phyloP scores from a whole-genome alignment of 352 stramenopile genomes.

The Phytophthora tentaculata region DNA sequence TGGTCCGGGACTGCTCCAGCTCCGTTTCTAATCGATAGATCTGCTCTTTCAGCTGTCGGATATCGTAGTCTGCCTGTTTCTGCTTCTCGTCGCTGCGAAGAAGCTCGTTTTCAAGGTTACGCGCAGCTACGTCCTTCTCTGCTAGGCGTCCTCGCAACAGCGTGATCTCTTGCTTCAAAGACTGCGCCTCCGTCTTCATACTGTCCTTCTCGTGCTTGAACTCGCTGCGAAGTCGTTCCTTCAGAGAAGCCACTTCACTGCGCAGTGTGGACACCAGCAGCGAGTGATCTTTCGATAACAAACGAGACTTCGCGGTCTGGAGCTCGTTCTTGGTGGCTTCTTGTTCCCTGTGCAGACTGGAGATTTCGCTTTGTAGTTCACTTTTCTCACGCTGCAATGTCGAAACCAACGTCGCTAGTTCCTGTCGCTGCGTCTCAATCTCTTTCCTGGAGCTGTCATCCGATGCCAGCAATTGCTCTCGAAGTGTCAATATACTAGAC shows the following conservation, averaged over 20 bases:
- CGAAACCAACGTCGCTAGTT: constrained; percentile 47
- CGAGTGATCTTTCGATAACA: constrained; percentile 56
- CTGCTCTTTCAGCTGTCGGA: constrained; percentile 46
- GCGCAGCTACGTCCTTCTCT: constrained; percentile 56
- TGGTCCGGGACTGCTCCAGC: constrained; percentile 40
- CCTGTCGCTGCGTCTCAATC: constrained; percentile 49
- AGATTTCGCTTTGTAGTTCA: constrained; percentile 34
- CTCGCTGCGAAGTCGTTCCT: constrained; percentile 63
- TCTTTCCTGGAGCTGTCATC: constrained; percentile 53
- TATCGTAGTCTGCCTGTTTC: constrained; percentile 47
- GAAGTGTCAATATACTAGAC: constrained; percentile 41
- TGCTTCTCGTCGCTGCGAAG: constrained; percentile 47
- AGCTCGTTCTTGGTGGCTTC: constrained; percentile 39
- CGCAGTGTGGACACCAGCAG: constrained; percentile 69
- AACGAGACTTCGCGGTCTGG: constrained; percentile 41
- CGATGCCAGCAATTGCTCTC: constrained; percentile 59
- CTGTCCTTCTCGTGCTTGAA: constrained; percentile 70
- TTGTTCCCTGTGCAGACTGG: constrained; percentile 34
- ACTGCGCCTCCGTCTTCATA: constrained; percentile 43
- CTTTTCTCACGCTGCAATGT: constrained; percentile 55
- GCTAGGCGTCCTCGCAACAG: constrained; percentile 40
- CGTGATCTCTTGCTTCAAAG: constrained; percentile 51
- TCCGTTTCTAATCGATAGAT: constrained; percentile 49
- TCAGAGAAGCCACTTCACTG: constrained; percentile 62
- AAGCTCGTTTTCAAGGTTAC: constrained; percentile 55